Base-by-base conservation (phyloP, 176 grass and related monocot genomes). In the Triticum turgidum region DNA sequence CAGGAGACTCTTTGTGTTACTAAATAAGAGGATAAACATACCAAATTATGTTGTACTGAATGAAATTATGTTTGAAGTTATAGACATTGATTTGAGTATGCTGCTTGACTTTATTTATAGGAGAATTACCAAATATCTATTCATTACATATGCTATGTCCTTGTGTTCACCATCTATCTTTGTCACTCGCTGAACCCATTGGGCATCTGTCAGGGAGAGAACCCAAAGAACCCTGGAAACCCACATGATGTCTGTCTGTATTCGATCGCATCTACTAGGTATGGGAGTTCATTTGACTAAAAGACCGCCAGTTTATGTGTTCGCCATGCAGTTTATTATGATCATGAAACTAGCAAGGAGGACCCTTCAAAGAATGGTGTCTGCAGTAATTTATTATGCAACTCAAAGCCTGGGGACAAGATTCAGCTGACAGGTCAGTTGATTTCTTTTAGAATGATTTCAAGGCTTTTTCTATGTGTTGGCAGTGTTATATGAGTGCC, bases 171-270 rank as follows among this genome's bases (percentile, higher is more conserved):
- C 37, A 1, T 75, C 72, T 9, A 44, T 80, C 34, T 73, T 44
- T 8, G 10, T 13, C 65, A 3, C 41, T 42, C 9, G 41, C 9
- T 9, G 6, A 44, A 2, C 66, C 54, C 15, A 87, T 54, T 62
- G 9, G 0, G 41, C 44, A 79, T 75, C 66, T 82, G 79, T 70
- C 76, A 97, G 87, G 90, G 95, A 67, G 95, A 93, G 80, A 97
- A 42, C 41, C 9, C 41, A 41, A 42, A 42, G 41, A 42, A 10
- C 7, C 39, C 8, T 10, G 9, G 9, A 97, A 78, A 82, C 8
- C 90, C 92, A 18, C 83, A 97, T 8, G 94, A 91, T 92, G 92
- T 94, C 30, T 72, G 89, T 45, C 90, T 97, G 79, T 97, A 97
- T 86, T 97, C 89, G 72, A 91, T 95, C 82, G 92, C 95, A 47